Base-by-base conservation (phyloP, 352 stramenopile species). In the Phytopythium ostracodes region DNA sequence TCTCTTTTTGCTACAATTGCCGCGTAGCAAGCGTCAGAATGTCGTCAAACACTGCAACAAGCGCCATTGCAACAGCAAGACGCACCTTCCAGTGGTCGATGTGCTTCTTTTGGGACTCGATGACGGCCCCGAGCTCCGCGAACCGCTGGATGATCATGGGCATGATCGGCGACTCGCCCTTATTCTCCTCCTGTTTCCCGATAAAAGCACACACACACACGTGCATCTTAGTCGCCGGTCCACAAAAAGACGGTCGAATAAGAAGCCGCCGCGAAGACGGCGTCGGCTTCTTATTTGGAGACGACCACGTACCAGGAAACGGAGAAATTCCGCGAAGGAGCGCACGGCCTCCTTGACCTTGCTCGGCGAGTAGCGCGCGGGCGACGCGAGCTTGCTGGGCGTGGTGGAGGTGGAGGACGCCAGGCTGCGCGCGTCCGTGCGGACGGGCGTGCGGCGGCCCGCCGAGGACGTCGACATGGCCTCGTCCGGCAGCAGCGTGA, bases 81-180 rank as follows among this genome's bases (percentile, higher is more conserved):
- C 55, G 52, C 31, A 72, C 78, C 76, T 94, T 94, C 85, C 85
- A 94, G 25, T 77, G 79, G 57, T 94, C 83, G 36, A 92, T 92
- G 51, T 94, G 80, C 47, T 81, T 74, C 70, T 94, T 94, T 68
- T 94, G 85, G 20, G 81, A 90, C 76, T 94, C 83, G 62, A 94
- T 94, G 4, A 94, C 81, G 2, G 81, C 74, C 9, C 85, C 85
- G 12, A 94, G 70, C 58, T 94, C 82, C 11, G 81, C 75, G 57
- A 92, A 91, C 25, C 81, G 70, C 63, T 88, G 71, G 58, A 91
- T 89, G 63, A 94, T 94, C 12, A 74, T 73, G 20, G 82, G 82
- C 83, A 94, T 94, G 22, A 92, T 71, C 25, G 71, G 58, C 46
- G 91, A 78, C 33, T 91, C 85, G 25, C 76, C 67, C 35, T 87